Base-by-base conservation (phyloP, 306 rosid species). In the Casuarina equisetifolia region DNA sequence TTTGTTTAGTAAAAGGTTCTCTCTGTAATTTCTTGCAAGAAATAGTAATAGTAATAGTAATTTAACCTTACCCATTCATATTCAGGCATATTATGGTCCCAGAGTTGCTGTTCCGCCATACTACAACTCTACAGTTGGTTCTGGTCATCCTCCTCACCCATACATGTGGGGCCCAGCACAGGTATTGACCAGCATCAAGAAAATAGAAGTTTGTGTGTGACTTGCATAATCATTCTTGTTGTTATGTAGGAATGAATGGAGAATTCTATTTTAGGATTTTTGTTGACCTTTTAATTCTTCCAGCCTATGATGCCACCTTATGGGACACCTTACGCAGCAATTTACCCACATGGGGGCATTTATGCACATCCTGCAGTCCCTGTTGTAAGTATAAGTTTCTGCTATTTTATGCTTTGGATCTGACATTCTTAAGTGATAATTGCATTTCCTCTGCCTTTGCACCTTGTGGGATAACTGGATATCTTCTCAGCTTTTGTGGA, bases 151-250 rank as follows among this genome's bases (percentile, higher is more conserved):
- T 71, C 96, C 96, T 74, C 99, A 90, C 74, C 97, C 99, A 62
- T 95, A 90, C 78, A 91, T 95, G 91, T 92, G 99, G 99, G 93
- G 91, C 4, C 92, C 99, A 69, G 92, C 98, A 52, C 99, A 95
- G 96, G 99, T 92, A 86, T 69, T 66, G 67, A 52, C 70, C 63
- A 38, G 45, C 64, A 50, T 74, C 43, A 10, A 69, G 16, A 76
- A 70, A 63, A 75, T 61, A 36, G 45, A 77, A 72, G 32, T 63
- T 82, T 57, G 72, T 80, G 67, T 49, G 62, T 40, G 6, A n/a
- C 50, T 49, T 7, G 45, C 73, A 69, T 73, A 53, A 54, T 19
- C 38, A 51, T 80, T 73, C 55, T 38, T 8, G 57, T n/a, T 54
- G 48, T 63, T 25, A 42, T 35, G 7, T 70, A 25, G 76, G n/a